Conservation (phyloP, 2,329 filamentous ascomycete species). For the Colletotrichum sp. region DNA sequence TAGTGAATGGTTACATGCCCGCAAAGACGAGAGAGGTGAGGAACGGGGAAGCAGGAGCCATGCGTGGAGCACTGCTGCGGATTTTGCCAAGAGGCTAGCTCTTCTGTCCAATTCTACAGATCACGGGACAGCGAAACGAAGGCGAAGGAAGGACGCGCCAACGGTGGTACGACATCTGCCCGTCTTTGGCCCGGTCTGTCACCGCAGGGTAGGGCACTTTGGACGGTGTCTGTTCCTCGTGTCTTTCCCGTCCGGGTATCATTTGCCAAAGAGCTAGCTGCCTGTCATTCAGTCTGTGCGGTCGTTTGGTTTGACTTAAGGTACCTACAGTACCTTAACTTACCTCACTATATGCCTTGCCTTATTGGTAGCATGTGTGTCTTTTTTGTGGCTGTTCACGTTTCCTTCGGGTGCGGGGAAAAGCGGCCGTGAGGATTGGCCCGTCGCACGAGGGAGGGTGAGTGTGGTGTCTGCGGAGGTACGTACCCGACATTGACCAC, state of each 20-base stretch:
- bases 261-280: not conserved
- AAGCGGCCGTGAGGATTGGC: not conserved
- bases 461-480: not conserved
- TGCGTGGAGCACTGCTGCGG: not conserved
- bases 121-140: not conserved
- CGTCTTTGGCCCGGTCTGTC: not conserved
- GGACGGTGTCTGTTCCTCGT: not conserved
- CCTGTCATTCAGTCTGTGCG: not conserved
- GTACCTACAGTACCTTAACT: not conserved
- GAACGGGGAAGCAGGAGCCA: constrained; percentile 4
- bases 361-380: not conserved
- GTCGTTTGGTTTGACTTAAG: not conserved
- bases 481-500: not conserved
- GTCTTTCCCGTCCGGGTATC: not conserved
- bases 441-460: not conserved
- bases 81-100: not conserved
- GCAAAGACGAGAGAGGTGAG: not conserved
- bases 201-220: not conserved
- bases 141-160: not conserved
- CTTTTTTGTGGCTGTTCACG: not conserved
- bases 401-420: constrained; percentile 1
- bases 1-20: not conserved
- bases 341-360: not conserved
- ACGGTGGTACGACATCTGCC: not conserved
- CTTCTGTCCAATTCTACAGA: not conserved